phyloP scores from a whole-genome alignment of 2,329 filamentous ascomycete species.

The Trichoderma sp. region DNA sequence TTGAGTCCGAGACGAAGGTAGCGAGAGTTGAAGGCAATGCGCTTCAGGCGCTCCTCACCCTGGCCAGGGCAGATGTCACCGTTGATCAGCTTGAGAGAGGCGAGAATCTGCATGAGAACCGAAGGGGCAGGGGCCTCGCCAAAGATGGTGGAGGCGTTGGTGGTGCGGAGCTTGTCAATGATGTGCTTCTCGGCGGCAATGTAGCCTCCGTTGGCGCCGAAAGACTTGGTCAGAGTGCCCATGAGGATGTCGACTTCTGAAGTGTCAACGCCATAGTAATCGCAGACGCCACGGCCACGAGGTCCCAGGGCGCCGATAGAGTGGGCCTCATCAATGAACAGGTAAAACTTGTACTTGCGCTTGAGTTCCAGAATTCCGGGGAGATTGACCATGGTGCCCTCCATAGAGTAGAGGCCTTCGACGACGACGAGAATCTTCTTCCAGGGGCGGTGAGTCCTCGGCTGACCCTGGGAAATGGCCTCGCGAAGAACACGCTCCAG shows the following conservation, averaged over 20 bases:
- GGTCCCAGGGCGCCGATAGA: conserved; percentile 91
- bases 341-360: conserved; percentile 93
- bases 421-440: conserved; percentile 98
- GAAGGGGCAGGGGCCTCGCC: conserved; percentile 86
- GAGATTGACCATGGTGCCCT: conserved; percentile 98
- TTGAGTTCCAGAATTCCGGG: conserved; percentile 83
- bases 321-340: conserved; percentile 96
- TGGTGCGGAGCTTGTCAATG: conserved; percentile 84
- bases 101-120: conserved; percentile 86
- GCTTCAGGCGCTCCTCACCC: conserved; percentile 90
- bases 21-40: conserved; percentile 95
- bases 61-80: conserved; percentile 87
- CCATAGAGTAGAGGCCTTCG: conserved; percentile 98
- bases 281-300: conserved; percentile 85
- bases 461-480: conserved; percentile 92
- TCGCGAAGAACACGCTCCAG: conserved; percentile 85
- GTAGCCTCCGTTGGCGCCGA: conserved; percentile 96
- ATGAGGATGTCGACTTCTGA: conserved; percentile 90
- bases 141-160: conserved; percentile 81
- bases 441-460: conserved; percentile 97
- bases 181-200: conserved; percentile 84
- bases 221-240: conserved; percentile 97
- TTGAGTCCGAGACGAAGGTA: conserved; percentile 98
- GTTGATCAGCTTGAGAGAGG: conserved; percentile 81
- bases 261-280: conserved; percentile 92